phyloP scores from a whole-genome alignment of 2,329 filamentous ascomycete genomes.

The Aspergillus transmontanensis region DNA sequence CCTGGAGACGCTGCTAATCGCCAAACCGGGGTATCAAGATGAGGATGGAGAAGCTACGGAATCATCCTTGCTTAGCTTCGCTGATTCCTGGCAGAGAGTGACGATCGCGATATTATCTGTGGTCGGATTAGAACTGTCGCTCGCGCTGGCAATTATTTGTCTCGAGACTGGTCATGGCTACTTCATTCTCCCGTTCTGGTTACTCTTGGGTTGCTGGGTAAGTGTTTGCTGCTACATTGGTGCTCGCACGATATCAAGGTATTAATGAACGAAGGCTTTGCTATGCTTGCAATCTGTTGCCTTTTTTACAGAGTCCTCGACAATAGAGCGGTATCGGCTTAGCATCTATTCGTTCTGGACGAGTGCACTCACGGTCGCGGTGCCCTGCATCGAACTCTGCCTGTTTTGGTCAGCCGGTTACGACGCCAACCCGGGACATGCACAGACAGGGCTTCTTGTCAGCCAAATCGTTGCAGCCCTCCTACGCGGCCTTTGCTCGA shows the following conservation, averaged over 20 bases:
- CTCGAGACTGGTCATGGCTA: slow-evolving; percentile 31
- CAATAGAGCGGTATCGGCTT: slow-evolving; percentile 34
- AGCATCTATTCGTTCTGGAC: slow-evolving; percentile 34
- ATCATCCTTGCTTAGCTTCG: slow-evolving; percentile 65
- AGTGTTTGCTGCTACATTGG: slow-evolving; percentile 32
- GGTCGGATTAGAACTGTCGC: slow-evolving; percentile 57
- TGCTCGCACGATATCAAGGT: background rate
- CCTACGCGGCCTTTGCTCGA: slow-evolving; percentile 36
- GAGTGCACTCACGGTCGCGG: slow-evolving; percentile 28
- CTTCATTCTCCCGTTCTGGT: slow-evolving; percentile 59
- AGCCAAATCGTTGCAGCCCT: slow-evolving; percentile 49
- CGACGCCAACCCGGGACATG: background rate
- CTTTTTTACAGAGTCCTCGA: slow-evolving; percentile 38
- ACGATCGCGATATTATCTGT: slow-evolving; percentile 58
- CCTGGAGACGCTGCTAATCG: slow-evolving; percentile 24
- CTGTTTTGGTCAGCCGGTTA: slow-evolving; percentile 35
- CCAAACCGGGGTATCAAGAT: slow-evolving; percentile 62
- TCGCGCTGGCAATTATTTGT: slow-evolving; percentile 59
- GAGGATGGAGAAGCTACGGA: slow-evolving; percentile 69
- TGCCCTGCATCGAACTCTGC: slow-evolving; percentile 28
- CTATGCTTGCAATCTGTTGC: slow-evolving; percentile 36
- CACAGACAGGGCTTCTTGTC: slow-evolving; percentile 51
- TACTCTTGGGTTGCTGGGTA: slow-evolving; percentile 66
- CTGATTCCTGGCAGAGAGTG: slow-evolving; percentile 60
- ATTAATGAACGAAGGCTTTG: slow-evolving; percentile 24